These are phyloP conservation scores for Mycena haematopus DNA, from an alignment of 768 basidiomycete genomes.

Conservation along the genomic window DNA sequence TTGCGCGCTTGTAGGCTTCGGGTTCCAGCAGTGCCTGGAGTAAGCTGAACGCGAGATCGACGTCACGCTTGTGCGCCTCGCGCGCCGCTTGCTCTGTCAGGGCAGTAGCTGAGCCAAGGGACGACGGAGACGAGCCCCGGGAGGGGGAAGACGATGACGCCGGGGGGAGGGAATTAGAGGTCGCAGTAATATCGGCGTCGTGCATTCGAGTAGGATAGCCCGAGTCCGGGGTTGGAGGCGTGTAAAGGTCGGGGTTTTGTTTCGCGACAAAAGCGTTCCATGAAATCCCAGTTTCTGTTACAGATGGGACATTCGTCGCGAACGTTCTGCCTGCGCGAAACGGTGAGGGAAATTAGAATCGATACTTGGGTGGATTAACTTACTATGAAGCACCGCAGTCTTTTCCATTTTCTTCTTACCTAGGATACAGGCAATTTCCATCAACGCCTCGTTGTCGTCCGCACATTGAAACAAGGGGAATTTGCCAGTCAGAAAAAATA, in stretches of 20 bases:
- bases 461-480: slow-evolving; percentile 95
- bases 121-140: slow-evolving; percentile 29
- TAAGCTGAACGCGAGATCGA: slow-evolving; percentile 77
- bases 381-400: slow-evolving; percentile 88
- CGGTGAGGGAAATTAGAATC: background rate
- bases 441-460: slow-evolving; percentile 93
- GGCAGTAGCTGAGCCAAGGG: slow-evolving; percentile 24
- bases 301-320: slow-evolving; percentile 85
- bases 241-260: slow-evolving; percentile 75
- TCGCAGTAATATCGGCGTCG: slow-evolving; percentile 30
- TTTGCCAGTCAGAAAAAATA: slow-evolving; percentile 91
- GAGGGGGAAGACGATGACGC: slow-evolving; percentile 41
- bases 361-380: slow-evolving; percentile 36
- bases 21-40: slow-evolving; percentile 76
- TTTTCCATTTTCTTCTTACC: slow-evolving; percentile 85
- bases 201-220: slow-evolving; percentile 50
- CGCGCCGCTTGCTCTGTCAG: slow-evolving; percentile 18
- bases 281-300: slow-evolving; percentile 67
- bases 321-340: slow-evolving; percentile 79
- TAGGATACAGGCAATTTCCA: slow-evolving; percentile 91
- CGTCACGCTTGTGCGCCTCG: slow-evolving; percentile 40
- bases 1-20: slow-evolving; percentile 78
- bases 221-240: slow-evolving; percentile 55
- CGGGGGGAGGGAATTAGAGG: slow-evolving; percentile 37
- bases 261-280: slow-evolving; percentile 79